A percentile compares a stretch with the other conserved stretches of the same genome.
Evolutionary conservation across 202 grass and related monocot species (phyloP).

Genomic region (Carex sylvatica): DNA sequence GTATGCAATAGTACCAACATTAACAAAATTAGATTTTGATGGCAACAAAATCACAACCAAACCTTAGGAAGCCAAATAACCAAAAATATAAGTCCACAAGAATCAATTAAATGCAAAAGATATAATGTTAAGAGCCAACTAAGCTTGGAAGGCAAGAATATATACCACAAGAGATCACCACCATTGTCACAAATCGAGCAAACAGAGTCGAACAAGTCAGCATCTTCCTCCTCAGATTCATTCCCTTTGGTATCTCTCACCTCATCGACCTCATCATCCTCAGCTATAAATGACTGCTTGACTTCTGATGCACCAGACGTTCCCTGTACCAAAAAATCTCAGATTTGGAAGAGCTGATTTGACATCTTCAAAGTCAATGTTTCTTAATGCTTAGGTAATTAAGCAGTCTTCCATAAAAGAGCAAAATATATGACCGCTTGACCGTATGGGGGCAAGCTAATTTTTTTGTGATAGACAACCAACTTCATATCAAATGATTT

Average conservation of each 20-base stretch:
- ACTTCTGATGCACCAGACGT: slow-evolving; percentile 34
- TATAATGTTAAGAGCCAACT: slow-evolving; percentile 4
- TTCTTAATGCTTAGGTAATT: background rate
- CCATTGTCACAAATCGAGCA: slow-evolving; percentile 97
- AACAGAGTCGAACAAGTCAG: slow-evolving; percentile 70
- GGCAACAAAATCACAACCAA: slow-evolving; percentile 7
- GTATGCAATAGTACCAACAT: background rate
- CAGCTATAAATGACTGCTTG: slow-evolving; percentile 68
- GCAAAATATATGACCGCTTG: background rate
- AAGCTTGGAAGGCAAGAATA: slow-evolving; percentile 9
- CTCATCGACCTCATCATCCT: slow-evolving; percentile 52
- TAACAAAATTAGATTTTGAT: background rate
- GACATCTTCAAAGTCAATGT: background rate
- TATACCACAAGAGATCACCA: slow-evolving; percentile 77
- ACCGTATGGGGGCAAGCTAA: background rate
- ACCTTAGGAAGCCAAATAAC: slow-evolving; percentile 23
- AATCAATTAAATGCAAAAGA: slow-evolving; percentile 28
- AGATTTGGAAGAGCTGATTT: background rate
- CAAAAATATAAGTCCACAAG: background rate
- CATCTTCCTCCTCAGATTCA: slow-evolving; percentile 71
- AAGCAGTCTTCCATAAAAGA: background rate
- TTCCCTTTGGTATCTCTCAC: slow-evolving; percentile 24
- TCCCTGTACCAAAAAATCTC: slow-evolving; percentile 36
- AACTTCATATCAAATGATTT: background rate
- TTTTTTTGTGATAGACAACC: background rate